Evolutionary conservation across 768 basidiomycete genomes (phyloP), one percentile per base, ranked within the genome.

Genomic region (Naematelia aurantialba): DNA sequence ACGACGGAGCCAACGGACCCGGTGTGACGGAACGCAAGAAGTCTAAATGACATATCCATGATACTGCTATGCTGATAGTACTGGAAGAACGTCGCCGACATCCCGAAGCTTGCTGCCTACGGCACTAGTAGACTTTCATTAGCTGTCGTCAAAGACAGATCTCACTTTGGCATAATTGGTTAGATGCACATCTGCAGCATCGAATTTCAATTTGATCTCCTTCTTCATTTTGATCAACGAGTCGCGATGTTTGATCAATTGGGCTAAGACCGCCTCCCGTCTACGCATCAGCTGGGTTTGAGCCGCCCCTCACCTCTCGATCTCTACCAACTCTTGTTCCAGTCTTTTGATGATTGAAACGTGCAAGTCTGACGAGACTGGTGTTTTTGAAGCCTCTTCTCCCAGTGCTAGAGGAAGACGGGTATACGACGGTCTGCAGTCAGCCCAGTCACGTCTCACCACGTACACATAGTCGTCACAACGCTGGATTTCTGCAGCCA

Each of bases 381-480:
- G n/a, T n/a, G n/a, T n/a, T n/a, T 39, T 17, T 39, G 8, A 8
- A 8, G 34, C 34, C 34, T 39, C 34, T 39, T 39, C 34, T 39
- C 8, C 8, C 8, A 39, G 17, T 1, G 62, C 63, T 25, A 73
- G 26, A 10, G 67, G 60, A 49, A 70, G 45, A 4, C 56, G 60
- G 25, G 57, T 52, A 49, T 69, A 73, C 48, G 61, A 62, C 5
- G 71, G 66, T 14, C 70, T 72, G 47, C 22, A n/a, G 39, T 60
- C 39, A 59, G 56, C 45, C 22, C 3, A 3, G 0, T 27, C 4
- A 21, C 53, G 4, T 42, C 19, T 34, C 4, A 2, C 22, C n/a
- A 67, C 72, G 53, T 44, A 73, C 72, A 45, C 61, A 52, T 74
- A 74, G 14, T 71, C 66, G 55, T 50, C 55, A 68, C 72, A 74